These are phyloP conservation scores for Fragosphaeria purpurea DNA, from an alignment of 2,329 filamentous ascomycete species.

Conservation along the genomic window DNA sequence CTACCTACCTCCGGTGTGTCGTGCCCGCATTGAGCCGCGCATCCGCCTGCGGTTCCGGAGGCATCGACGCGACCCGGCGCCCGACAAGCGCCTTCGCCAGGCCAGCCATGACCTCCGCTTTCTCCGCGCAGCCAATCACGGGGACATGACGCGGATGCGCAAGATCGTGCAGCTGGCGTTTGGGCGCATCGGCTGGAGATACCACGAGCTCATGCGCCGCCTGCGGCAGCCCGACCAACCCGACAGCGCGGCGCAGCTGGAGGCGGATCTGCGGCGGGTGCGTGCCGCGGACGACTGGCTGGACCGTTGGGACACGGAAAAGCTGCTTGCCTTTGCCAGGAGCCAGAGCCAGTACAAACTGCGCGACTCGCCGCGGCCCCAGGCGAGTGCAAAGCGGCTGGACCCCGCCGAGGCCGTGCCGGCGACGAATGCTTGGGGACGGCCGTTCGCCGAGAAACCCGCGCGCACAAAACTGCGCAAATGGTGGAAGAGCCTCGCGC, in stretches of 20 bases:
- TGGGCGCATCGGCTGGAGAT: conserved; percentile 41
- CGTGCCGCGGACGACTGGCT: conserved; percentile 28
- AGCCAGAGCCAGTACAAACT: conserved; percentile 28
- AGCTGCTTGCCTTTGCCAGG: conserved; percentile 30
- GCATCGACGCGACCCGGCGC: conserved; percentile 19
- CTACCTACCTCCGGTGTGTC: conserved; percentile 46
- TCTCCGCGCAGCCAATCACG: conserved; percentile 43
- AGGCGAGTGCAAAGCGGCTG: conserved; percentile 19
- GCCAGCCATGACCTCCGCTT: conserved; percentile 34
- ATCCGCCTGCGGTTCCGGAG: conserved; percentile 39
- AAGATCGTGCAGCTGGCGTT: conserved; percentile 39
- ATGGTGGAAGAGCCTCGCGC: conserved; percentile 36
- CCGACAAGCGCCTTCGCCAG: conserved; percentile 24
- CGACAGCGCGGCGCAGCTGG: conserved; percentile 30
- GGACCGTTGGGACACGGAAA: conserved; percentile 38
- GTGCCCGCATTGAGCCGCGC: conserved; percentile 29
- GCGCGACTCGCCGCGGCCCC: conserved; percentile 19
- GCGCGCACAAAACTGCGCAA: conserved; percentile 32
- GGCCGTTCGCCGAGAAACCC: conserved; percentile 28
- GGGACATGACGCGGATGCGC: conserved; percentile 36
- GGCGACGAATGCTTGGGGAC: conserved; percentile 39
- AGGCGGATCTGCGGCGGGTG: conserved; percentile 12
- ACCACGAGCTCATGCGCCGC: conserved; percentile 35
- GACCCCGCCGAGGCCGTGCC: conserved; percentile 29
- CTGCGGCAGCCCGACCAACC: conserved; percentile 27